Evolutionary conservation across 2,329 filamentous ascomycete species (phyloP).

Genomic region (Lachnellula suecica): DNA sequence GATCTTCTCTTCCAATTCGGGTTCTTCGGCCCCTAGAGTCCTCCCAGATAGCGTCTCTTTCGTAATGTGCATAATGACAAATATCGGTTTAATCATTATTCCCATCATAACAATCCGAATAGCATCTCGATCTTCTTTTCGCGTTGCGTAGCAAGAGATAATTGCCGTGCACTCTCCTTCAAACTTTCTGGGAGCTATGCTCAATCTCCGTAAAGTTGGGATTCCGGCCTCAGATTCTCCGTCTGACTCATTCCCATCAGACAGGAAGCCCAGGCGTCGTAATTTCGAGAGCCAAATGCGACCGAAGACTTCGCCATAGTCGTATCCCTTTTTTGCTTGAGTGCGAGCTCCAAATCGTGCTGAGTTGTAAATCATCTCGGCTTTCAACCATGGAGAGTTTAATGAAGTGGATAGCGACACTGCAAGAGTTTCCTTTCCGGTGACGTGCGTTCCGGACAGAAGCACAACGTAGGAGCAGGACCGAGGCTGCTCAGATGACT

Average conservation of each 20-base stretch:
- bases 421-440: conserved; percentile 11
- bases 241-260: not conserved
- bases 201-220: not conserved
- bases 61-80: conserved; percentile 11
- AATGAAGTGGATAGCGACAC: conserved; percentile 7
- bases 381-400: conserved; percentile 8
- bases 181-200: not conserved
- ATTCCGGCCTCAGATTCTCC: not conserved
- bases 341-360: conserved; percentile 2
- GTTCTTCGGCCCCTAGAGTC: conserved; percentile 11
- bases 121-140: conserved; percentile 7
- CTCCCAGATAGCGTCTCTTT: conserved; percentile 12
- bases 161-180: conserved; percentile 3
- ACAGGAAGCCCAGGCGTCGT: conserved; percentile 1
- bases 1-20: conserved; percentile 11
- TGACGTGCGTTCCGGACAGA: conserved; percentile 10
- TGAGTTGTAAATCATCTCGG: not conserved
- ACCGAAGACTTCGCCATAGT: conserved; percentile 3
- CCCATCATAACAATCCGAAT: conserved; percentile 7
- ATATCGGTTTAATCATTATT: not conserved
- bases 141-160: conserved; percentile 5
- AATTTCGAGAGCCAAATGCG: conserved; percentile 2
- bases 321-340: conserved; percentile 1
- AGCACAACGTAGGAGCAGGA: conserved; percentile 7
- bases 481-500: not conserved